Evolutionary conservation across 108 stramenopile genomes (phyloP), one percentile per base, ranked within the genome.

Genomic region (Skeletonema marinoi): DNA sequence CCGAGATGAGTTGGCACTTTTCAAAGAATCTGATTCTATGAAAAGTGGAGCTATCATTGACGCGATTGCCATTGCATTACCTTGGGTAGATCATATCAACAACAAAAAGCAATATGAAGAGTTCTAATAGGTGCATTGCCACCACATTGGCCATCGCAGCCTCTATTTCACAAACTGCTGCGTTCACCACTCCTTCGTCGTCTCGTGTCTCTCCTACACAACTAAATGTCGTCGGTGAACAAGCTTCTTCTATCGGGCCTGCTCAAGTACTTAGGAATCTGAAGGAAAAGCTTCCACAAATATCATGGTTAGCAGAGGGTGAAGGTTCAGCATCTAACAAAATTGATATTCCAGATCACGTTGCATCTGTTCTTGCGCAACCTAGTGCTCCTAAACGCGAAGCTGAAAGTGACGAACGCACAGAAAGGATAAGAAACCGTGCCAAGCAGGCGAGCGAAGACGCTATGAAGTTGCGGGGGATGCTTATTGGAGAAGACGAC

Each of bases 301-400:
- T 91, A 32, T 74, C 85, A 30, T 91, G 85, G 85, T 81, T 91
- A 19, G 88, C 90, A 17, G 88, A 89, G 46, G 90, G 90, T 41
- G 50, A 66, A 4, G 86, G 75, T 7, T 64, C 69, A 8, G 44
- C 80, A 4, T 70, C 86, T 21, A 91, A 91, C 75, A 91, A 89
- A 66, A 73, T 91, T 46, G 87, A 91, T 66, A 88, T 89, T 77
- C 90, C 90, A 30, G 83, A 87, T 30, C 81, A 89, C 42, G 87
- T 88, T 16, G 74, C 77, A 38, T n/a, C 61, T 30, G 83, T 91
- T 7, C 68, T 89, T 5, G 67, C 78, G 3, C 77, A 78, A 32
- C 86, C 87, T 31, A 68, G 79, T 30, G 90, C 92, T 30, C 94
- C 94, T 10, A 77, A 76, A 54, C 89, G 94, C 32, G 73, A 67